Evolutionary conservation across 768 basidiomycete genomes (phyloP), one percentile per base, ranked within the genome.

Genomic region (Kwoniella botswanensis): DNA sequence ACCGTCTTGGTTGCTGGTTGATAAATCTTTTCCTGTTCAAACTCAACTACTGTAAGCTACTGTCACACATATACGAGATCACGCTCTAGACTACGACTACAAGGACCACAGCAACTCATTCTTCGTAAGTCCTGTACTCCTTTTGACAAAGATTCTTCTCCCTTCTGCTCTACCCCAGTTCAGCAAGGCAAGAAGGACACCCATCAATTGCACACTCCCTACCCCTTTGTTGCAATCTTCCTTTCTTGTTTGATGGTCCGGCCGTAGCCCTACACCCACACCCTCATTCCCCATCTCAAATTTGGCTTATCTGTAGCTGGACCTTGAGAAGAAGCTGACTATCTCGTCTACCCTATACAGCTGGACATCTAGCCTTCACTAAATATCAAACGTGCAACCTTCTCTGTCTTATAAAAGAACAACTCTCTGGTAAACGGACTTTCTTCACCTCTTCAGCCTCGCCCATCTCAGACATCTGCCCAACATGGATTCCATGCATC

Each of bases 401-500:
- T 18, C 35, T 13, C n/a, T 62, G n/a, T 50, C 35, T 43, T 29
- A 44, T 17, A 5, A 24, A 26, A 15, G 43, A 24, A 43, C 4
- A 13, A 1, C 4, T 29, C 12, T 41, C 24, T n/a, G 13, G 1
- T 24, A 2, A 3, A n/a, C 24, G 26, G n/a, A 64, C 60, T 50
- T 22, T 22, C 50, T 29, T 21, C 22, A 11, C 26, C 13, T 21
- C 22, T 10, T 53, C 29, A 44, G 6, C 42, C 35, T 22, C 26
- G 4, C 22, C 64, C 17, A 54, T 56, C 29, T 54, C 26, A 2
- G 61, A n/a, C 24, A 58, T 13, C 21, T 43, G 54, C 62, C 65
- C 76, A 81, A 54, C 24, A 83, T 82, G 81, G 81, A 82, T 59
- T 79, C 80, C 17, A 83, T 82, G 79, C 76, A 77, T 55, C 82